Evolutionary conservation across 345 rosid genomes (phyloP).

Genomic region (Barbarea vulgaris): DNA sequence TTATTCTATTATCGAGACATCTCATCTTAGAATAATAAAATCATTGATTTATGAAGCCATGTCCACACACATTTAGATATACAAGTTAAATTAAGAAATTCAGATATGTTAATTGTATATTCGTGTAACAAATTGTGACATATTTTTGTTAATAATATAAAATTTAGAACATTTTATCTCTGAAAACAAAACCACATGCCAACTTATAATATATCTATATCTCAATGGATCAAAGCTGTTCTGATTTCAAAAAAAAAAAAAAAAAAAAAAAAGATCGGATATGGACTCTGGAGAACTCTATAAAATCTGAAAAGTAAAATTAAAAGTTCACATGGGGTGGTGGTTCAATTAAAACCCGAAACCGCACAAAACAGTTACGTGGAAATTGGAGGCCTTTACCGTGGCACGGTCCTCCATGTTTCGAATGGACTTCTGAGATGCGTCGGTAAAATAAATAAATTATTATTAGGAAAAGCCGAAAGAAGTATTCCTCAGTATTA

Average conservation of each 20-base stretch:
- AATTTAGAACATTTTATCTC: neutral
- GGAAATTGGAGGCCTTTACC: constrained; percentile 13
- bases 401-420: constrained; percentile 35
- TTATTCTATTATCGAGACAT: neutral
- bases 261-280: neutral
- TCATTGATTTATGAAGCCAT: neutral
- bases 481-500: no score
- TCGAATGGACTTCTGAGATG: constrained; percentile 15
- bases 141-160: neutral
- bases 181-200: neutral
- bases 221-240: neutral
- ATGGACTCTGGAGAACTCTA: neutral
- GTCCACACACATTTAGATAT: neutral
- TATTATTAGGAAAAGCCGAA: no score
- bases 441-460: no score
- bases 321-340: constrained; percentile 13
- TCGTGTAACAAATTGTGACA: neutral
- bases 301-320: neutral
- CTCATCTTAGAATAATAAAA: neutral
- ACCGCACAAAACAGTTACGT: constrained; percentile 28
- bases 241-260: neutral
- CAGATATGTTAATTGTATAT: neutral
- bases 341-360: constrained; percentile 20
- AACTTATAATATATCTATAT: neutral
- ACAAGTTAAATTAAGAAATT: neutral